A percentile compares a stretch with the other conserved stretches of the same genome.
Evolutionary conservation across 2,329 filamentous ascomycete genomes (phyloP).

Genomic region (Coniochaeta sp.): DNA sequence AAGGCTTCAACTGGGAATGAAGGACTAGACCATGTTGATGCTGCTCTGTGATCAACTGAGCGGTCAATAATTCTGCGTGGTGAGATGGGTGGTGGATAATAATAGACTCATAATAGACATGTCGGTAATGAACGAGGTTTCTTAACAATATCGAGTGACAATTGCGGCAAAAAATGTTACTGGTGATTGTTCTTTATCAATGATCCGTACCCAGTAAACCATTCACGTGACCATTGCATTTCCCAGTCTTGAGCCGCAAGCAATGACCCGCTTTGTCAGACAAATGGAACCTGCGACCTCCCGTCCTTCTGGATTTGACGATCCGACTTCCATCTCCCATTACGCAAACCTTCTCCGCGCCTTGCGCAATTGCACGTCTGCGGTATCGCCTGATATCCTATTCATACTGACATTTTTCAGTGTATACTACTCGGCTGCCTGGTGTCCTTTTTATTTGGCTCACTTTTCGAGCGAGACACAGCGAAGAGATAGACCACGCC

Average conservation of each 20-base stretch:
- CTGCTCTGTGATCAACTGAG: not conserved
- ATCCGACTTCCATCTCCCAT: not conserved
- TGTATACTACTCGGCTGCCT: not conserved
- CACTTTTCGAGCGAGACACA: not conserved
- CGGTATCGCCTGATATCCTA: not conserved
- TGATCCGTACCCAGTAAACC: not conserved
- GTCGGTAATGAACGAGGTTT: not conserved
- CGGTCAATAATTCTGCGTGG: not conserved
- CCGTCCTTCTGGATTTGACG: not conserved
- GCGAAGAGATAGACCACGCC: not conserved
- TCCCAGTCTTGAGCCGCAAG: not conserved
- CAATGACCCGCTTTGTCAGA: not conserved
- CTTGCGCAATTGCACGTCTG: not conserved
- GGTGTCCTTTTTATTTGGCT: not conserved
- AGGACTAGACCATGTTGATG: not conserved
- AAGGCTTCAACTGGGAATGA: constrained; percentile 21
- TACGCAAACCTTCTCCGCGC: not conserved
- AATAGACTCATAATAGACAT: not conserved
- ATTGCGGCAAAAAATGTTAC: not conserved
- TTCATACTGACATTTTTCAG: not conserved
- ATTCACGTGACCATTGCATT: not conserved
- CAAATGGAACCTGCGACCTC: not conserved
- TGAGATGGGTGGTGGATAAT: not conserved
- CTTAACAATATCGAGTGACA: not conserved
- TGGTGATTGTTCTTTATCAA: not conserved